Percentiles rank a stretch among this genome's conserved stretches.
phyloP scores from a whole-genome alignment of 345 rosid genomes.

The Aegle marmelos region DNA sequence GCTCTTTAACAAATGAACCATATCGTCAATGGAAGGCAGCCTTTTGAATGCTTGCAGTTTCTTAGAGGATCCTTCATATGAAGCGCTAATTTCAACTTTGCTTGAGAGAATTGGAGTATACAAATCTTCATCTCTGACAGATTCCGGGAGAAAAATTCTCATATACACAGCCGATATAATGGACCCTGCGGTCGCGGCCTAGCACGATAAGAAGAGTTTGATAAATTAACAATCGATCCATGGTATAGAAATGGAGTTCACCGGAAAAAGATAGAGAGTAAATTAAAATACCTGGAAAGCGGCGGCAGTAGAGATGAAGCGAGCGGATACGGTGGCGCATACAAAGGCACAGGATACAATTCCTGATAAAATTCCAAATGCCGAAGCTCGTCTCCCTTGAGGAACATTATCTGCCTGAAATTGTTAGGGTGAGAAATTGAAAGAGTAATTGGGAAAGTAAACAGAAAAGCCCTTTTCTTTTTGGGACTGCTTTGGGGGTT shows the following conservation, averaged over 20 bases:
- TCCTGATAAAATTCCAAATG: constrained; percentile 74
- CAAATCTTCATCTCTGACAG: constrained; percentile 30
- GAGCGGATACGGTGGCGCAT: constrained; percentile 67
- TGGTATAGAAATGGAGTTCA: background rate
- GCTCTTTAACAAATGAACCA: constrained; percentile 48
- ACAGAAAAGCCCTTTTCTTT: no score
- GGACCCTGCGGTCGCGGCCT: constrained; percentile 59
- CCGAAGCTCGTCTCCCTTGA: constrained; percentile 54
- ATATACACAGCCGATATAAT: constrained; percentile 51
- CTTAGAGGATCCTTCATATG: constrained; percentile 22
- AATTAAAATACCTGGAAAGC: constrained; percentile 58
- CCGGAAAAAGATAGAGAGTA: background rate
- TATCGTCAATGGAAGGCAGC: constrained; percentile 52
- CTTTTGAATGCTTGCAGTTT: constrained; percentile 33
- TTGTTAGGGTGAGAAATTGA: background rate
- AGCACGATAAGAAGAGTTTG: background rate
- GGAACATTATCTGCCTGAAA: constrained; percentile 77
- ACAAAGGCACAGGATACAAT: constrained; percentile 78
- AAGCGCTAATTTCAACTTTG: constrained; percentile 18
- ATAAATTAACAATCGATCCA: background rate
- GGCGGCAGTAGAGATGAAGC: constrained; percentile 72
- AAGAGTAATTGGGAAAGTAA: background rate
- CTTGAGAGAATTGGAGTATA: constrained; percentile 41
- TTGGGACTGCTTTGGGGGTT: background rate
- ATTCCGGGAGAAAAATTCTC: constrained; percentile 70